Evolutionary conservation across 106 monocot genomes (phyloP).

Genomic region (Vanilla planifolia): DNA sequence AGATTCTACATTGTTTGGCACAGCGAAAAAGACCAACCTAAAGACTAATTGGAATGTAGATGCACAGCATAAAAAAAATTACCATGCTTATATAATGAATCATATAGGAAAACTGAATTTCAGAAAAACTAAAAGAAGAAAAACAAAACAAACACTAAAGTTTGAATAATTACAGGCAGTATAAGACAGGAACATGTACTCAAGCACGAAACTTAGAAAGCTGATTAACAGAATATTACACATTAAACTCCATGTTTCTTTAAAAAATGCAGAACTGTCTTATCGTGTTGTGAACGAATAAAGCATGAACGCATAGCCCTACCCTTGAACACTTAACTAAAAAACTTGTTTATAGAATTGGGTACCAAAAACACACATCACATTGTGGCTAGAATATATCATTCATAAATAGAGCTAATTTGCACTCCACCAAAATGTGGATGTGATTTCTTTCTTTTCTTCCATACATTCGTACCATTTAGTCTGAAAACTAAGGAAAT

Average conservation of each 20-base stretch:
- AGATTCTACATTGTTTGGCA: neutral
- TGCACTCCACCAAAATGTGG: neutral
- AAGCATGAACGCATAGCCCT: too few species aligned
- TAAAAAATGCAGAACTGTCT: too few species aligned
- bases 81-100: neutral
- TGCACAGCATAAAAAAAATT: neutral
- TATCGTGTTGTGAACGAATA: too few species aligned
- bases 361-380: neutral
- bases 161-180: neutral
- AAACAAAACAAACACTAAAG: neutral
- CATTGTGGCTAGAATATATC: neutral
- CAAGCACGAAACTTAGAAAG: neutral
- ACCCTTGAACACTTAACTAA: too few species aligned
- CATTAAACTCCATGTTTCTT: too few species aligned
- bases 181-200: neutral
- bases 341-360: neutral
- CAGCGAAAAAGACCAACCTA: neutral
- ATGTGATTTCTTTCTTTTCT: too few species aligned
- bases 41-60: slow-evolving; percentile 2
- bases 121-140: neutral
- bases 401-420: neutral
- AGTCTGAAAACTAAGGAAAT: too few species aligned
- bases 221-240: neutral
- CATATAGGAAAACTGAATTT: too few species aligned
- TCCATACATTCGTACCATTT: too few species aligned